Base-by-base conservation (phyloP, 805 yeast species). In the Ogataea wickerhamii region DNA sequence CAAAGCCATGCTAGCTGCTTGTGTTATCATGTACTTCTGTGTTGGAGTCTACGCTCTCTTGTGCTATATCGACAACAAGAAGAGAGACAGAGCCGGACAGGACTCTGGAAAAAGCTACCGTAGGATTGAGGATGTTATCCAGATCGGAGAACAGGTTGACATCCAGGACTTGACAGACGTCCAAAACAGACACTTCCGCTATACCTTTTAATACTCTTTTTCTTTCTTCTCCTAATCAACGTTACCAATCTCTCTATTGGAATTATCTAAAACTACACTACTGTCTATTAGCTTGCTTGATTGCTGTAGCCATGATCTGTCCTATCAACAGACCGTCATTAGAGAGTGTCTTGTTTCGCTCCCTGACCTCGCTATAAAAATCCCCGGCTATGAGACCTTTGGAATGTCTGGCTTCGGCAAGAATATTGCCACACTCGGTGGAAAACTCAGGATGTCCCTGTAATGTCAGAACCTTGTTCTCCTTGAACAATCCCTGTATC, bases 371-470 rank as follows among this genome's bases (percentile, higher is more conserved):
- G 6, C 12, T 17, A 11, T 24, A 40, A 3, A 37, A n/a, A 5
- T 31, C 41, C 12, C 35, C 32, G n/a, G 29, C 13, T 12, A 48
- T 28, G 2, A 24, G 7, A 11, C 46, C 47, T 1, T 29, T 29
- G 2, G 32, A 18, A 4, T 14, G 14, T 11, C 28, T 27, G 2
- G n/a, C 24, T 11, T 36, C 31, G 14, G 35, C 30, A 25, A 48
- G 26, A 3, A 28, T 30, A 3, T 37, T 22, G 2, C 59, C 55
- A 18, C 55, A 55, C 3, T 60, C 67, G 0, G 65, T 61, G 20
- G 63, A 53, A 52, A 86, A 87, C 56, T 87, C 96, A 0, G 96
- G 96, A 53, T 87, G 96, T 0, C 96, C 95, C 60, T 87, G 96
- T 48, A 87, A 74, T 0, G 93, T 76, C 19, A 88, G 60, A 4